Evolutionary conservation across 164 flowering plant species (phyloP).

Genomic region (Aristolochia fimbriata): DNA sequence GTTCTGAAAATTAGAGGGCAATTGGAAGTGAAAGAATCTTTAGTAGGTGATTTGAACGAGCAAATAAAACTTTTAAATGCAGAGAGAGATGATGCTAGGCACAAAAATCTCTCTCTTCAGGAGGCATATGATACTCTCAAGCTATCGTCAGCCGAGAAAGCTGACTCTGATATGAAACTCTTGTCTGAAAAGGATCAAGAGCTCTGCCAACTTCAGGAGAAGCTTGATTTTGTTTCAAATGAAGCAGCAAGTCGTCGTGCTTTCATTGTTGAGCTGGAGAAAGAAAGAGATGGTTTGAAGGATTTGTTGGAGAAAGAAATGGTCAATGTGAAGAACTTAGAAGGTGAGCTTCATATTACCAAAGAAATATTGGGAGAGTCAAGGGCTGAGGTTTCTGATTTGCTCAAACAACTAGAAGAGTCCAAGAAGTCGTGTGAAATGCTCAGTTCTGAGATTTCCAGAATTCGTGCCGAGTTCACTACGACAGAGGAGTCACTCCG

Average conservation of each 20-base stretch:
- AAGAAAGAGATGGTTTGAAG: slow-evolving; percentile 43
- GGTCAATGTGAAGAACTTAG: slow-evolving; percentile 29
- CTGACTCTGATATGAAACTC: slow-evolving; percentile 40
- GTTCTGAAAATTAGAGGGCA: slow-evolving; percentile 29
- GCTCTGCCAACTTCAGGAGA: slow-evolving; percentile 36
- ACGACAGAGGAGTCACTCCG: slow-evolving; percentile 27
- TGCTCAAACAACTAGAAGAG: slow-evolving; percentile 30
- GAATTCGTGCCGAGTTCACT: slow-evolving; percentile 29
- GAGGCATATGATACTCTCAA: slow-evolving; percentile 39
- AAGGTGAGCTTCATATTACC: slow-evolving; percentile 33
- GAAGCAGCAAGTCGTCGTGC: slow-evolving; percentile 26
- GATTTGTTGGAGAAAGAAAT: slow-evolving; percentile 34
- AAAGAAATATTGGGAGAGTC: slow-evolving; percentile 38
- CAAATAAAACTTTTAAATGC: slow-evolving; percentile 22
- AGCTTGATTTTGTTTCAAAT: slow-evolving; percentile 28
- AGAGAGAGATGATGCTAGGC: slow-evolving; percentile 41
- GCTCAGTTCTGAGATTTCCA: slow-evolving; percentile 48
- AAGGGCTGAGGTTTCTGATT: slow-evolving; percentile 36
- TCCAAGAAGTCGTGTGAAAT: slow-evolving; percentile 32
- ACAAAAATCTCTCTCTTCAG: slow-evolving; percentile 25
- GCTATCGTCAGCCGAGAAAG: slow-evolving; percentile 39
- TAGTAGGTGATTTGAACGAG: slow-evolving; percentile 34
- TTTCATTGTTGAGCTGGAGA: slow-evolving; percentile 29
- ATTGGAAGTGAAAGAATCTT: slow-evolving; percentile 32
- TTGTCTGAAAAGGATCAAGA: slow-evolving; percentile 40